Base-by-base conservation (phyloP, 768 basidiomycete genomes). In the Lanmaoa pseudosensibilis region DNA sequence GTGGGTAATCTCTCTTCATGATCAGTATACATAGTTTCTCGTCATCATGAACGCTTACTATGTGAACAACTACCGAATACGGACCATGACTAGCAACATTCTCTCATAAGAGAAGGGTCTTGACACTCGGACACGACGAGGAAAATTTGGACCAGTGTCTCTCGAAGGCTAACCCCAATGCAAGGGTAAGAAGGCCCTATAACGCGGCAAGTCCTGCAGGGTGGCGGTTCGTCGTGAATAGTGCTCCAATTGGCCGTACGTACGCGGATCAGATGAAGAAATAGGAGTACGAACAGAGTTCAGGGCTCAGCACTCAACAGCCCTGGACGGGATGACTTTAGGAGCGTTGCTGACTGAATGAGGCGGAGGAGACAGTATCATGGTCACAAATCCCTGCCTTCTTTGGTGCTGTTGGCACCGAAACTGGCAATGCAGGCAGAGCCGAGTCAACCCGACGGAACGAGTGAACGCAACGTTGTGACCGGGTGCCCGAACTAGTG, bases 221-320 rank as follows among this genome's bases (percentile, higher is more conserved):
- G 63, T 40, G 15, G 39, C 27, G 32, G 19, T 53, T 52, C 45
- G 30, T 52, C 18, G 33, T 41, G 60, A 52, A 63, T 43, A 12
- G 16, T 36, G 16, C 32, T 12, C 9, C 30, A 44, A 34, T 44
- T 33, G 39, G 60, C 54, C 4, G n/a, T n/a, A n/a, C 27, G 33
- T 18, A 52, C n/a, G 60, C 54, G 61, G 43, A 69, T 66, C 64
- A 56, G 44, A 54, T 45, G 47, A 54, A 61, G 57, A 59, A 52
- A 60, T 34, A 55, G 54, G 58, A 52, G 57, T 4, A 57, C 27
- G 44, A 59, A 59, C 59, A 48, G 51, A 45, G 55, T 12, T 27
- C 30, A 34, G 34, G 36, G 27, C 60, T 63, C 60, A 52, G 57
- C 37, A 39, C 43, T 30, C 15, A 25, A 50, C 32, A 36, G 30